These are phyloP conservation scores for Pilatotrama ljubarskyi DNA, from an alignment of 768 basidiomycete genomes.

Conservation along the genomic window DNA sequence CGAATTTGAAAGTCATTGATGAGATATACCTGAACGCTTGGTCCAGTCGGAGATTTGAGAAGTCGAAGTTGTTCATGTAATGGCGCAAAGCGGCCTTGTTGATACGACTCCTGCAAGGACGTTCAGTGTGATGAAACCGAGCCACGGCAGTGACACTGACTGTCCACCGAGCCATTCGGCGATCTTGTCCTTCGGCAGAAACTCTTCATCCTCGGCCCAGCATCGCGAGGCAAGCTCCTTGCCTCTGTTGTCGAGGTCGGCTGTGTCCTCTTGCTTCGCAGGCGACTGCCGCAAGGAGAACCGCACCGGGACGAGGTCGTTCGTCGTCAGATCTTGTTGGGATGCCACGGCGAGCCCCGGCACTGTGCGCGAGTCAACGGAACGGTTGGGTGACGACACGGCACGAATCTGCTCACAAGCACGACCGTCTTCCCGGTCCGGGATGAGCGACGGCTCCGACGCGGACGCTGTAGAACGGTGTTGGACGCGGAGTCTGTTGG, in stretches of 20 bases:
- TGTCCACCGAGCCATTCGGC: conserved; percentile 94
- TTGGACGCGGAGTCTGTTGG: conserved; percentile 55
- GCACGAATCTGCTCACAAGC: conserved; percentile 41
- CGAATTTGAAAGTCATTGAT: too few species aligned
- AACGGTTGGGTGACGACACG: conserved; percentile 16
- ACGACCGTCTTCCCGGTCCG: conserved; percentile 50
- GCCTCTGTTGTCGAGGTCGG: conserved; percentile 63
- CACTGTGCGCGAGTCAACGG: conserved; percentile 19
- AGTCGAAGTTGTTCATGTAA: conserved; percentile 91
- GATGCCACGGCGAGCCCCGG: conserved; percentile 38
- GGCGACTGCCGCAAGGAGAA: conserved; percentile 40
- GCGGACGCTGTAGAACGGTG: conserved; percentile 74
- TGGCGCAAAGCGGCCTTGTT: conserved; percentile 74
- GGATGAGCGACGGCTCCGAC: conserved; percentile 80
- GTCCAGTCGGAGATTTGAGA: conserved; percentile 78
- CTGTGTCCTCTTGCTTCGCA: conserved; percentile 46
- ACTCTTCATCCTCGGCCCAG: conserved; percentile 84
- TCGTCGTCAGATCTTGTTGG: conserved; percentile 57
- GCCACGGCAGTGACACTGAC: conserved; percentile 52
- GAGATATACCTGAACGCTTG: conserved; percentile 78
- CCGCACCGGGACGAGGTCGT: conserved; percentile 51
- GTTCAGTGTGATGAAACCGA: neutral
- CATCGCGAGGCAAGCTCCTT: conserved; percentile 75
- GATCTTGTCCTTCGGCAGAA: conserved; percentile 86
- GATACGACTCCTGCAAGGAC: conserved; percentile 57